Evolutionary conservation across 2,329 filamentous ascomycete species (phyloP), one percentile per base, ranked within the genome.

Genomic region (Aspergillus terreus): DNA sequence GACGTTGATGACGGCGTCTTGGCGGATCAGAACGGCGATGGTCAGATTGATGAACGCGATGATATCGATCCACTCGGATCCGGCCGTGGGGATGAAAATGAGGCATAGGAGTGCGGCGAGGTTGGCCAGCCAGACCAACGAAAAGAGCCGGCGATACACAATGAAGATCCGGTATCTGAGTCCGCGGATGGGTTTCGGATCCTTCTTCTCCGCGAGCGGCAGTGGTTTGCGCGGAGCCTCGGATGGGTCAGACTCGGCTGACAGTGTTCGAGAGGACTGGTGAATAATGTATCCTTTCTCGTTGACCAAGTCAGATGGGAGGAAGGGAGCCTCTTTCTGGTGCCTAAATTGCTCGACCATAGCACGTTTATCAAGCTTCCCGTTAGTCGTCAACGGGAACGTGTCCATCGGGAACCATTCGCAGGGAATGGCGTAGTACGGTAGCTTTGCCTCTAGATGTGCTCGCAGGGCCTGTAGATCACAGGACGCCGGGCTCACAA

Each of bases 71-170:
- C 40, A 42, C 19, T 42, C 2, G 17, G 17, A 17, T 42, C 40
- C 40, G 23, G 40, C 19, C 1, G 65, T 53, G 6, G 63, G 67
- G 23, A 48, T 40, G 1, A 42, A 48, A 9, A 40, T 32, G 17
- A 59, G 33, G n/a, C 49, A 46, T 23, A 56, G 19, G 4, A 58
- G 48, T 3, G 62, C 58, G 17, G 65, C 58, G 11, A 69, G 47
- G 57, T 84, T 84, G 55, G 71, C 62, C 35, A 82, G 57, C 53
- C 79, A 75, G 27, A 81, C 70, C 9, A 82, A 46, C 40, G 78
- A 77, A 65, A 84, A 83, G 7, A 84, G 75, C 4, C 78, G 75
- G 19, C 82, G 76, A 58, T 84, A 84, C 40, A 42, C 40, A 21
- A 42, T 42, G 17, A 42, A 42, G 23, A 81, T 49, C 64, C 27